Conservation (phyloP, 2,329 filamentous ascomycete species). For the Dactylonectria macrodidyma region DNA sequence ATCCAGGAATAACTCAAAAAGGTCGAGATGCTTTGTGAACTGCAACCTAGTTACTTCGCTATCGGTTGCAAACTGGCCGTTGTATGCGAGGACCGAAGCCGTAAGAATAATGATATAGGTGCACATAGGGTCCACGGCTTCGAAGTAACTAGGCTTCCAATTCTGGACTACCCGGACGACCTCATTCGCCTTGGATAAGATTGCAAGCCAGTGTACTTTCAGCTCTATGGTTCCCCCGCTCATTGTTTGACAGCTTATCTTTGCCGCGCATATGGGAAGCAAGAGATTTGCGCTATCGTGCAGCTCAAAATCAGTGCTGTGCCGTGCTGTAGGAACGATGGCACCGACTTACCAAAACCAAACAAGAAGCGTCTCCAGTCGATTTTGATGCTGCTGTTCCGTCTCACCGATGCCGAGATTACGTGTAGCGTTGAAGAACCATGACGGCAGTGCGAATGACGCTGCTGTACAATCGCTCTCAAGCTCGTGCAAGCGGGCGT, state of each 20-base stretch:
- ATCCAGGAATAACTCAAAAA: no score
- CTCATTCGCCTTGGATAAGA: constrained; percentile 4
- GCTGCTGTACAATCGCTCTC: constrained; percentile 1
- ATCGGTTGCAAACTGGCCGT: no score
- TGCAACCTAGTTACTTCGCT: no score
- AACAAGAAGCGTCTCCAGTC: neutral
- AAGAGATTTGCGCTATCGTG: neutral
- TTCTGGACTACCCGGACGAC: neutral
- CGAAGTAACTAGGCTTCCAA: constrained; percentile 2
- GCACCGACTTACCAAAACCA: neutral
- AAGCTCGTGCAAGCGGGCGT: neutral
- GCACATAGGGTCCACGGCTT: neutral
- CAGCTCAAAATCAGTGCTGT: neutral
- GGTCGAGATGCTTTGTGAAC: no score
- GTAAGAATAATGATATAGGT: neutral
- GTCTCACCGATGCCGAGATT: neutral
- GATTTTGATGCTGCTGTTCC: neutral
- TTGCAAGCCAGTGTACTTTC: neutral
- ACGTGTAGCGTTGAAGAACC: neutral
- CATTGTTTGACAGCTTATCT: neutral
- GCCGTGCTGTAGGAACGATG: neutral
- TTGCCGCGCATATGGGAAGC: neutral
- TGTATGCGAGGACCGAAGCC: neutral
- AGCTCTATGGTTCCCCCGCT: neutral
- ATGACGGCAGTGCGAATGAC: neutral